Evolutionary conservation across 2,329 filamentous ascomycete genomes (phyloP).

Genomic region (Helicocarpus griseus): DNA sequence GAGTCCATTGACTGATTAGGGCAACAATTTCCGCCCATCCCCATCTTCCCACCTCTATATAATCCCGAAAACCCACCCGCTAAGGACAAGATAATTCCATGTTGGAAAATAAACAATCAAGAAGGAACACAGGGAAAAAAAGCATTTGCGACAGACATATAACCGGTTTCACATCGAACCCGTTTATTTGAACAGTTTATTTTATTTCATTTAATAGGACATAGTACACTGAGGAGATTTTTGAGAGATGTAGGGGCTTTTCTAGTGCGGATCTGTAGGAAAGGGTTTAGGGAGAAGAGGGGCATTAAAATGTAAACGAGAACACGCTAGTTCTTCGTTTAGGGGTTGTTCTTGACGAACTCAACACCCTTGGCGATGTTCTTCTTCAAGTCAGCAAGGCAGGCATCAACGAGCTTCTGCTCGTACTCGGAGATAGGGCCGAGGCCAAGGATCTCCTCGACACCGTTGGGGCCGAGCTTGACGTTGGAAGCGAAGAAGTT

Average conservation of each 20-base stretch:
- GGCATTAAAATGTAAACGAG: background rate
- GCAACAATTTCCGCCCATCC: too few species aligned
- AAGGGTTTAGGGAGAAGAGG: background rate
- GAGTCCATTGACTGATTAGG: too few species aligned
- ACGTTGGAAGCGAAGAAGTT: conserved; percentile 95
- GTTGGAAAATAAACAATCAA: too few species aligned
- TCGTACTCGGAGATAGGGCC: conserved; percentile 77
- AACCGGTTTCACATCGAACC: too few species aligned
- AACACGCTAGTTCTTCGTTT: conserved; percentile 12
- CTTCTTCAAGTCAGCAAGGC: conserved; percentile 56
- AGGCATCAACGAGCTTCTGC: conserved; percentile 80
- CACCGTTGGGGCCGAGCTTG: conserved; percentile 92
- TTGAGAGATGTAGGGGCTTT: background rate
- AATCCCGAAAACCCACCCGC: too few species aligned
- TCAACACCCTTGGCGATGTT: conserved; percentile 89
- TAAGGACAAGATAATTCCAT: too few species aligned
- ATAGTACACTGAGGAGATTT: background rate
- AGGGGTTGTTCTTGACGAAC: conserved; percentile 52
- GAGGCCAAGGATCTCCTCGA: conserved; percentile 82
- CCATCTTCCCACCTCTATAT: too few species aligned
- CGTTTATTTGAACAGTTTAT: too few species aligned
- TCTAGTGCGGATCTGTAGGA: too few species aligned
- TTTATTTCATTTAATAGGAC: too few species aligned
- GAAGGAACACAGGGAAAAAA: too few species aligned
- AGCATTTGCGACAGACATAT: too few species aligned